Base-by-base conservation (phyloP, 78 protist genomes). In the Bodo saltans region DNA sequence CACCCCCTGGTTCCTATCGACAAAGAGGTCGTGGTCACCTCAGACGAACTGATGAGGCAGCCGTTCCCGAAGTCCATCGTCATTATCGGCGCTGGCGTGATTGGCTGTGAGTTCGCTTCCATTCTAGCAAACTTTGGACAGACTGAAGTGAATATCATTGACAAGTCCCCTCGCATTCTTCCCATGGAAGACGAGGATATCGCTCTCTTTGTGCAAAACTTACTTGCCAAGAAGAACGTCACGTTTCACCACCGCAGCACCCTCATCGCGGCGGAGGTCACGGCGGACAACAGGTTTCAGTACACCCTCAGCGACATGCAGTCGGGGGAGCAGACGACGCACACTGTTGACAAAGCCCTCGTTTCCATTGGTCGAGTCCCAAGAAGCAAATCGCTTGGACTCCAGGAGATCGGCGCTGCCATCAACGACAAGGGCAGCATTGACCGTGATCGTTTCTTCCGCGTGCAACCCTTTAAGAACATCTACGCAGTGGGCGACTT, bases 81-180 rank as follows among this genome's bases (percentile, higher is more conserved):
- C 70, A 79, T 79, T 23, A 69, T 79, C 0, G 84, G 84, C 29
- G 83, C 68, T 17, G 69, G 83, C 25, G 69, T 42, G 27, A 52
- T 52, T 17, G 83, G 84, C 47, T 79, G 84, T 33, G 84, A 79
- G 53, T 79, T 79, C 67, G 73, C 84, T 23, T 28, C 84, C 23
- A 79, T 79, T 53, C 68, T 67, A 0, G 4, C 73, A 23, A 79
- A 79, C 42, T 67, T 79, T 8, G 84, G 84, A 8, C 72, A 79
- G 84, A 79, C 84, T 1, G 17, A 68, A 1, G 84, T 79, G 53
- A 69, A 67, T 1, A 12, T 79, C 21, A 34, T 79, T 0, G 67
- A 79, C 42, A 70, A 79, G 26, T 2, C 34, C 28, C 2, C 68
- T 21, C 72, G 84, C 39, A 27, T 79, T 17, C 73, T 79, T 28